Percentiles rank a stretch among this genome's conserved stretches.
phyloP scores from a whole-genome alignment of 257 asterid genomes.

The Solanum chmielewskii region DNA sequence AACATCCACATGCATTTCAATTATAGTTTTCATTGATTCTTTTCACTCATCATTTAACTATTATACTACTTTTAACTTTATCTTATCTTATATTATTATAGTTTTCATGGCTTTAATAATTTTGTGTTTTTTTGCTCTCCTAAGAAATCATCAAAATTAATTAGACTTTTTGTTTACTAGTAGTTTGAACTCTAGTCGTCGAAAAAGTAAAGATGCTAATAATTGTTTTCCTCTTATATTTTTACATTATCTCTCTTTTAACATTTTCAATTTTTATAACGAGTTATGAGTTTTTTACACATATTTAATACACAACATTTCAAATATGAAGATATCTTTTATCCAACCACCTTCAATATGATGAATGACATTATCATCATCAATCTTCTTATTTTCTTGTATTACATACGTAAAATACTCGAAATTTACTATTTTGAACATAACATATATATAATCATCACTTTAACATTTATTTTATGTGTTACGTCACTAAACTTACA shows the following conservation, averaged over 20 bases:
- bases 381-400: neutral
- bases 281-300: no score
- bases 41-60: neutral
- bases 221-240: neutral
- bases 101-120: neutral
- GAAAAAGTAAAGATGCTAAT: neutral
- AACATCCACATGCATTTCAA: constrained; percentile 26
- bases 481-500: neutral
- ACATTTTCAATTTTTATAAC: neutral
- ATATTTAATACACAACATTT: neutral
- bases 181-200: neutral
- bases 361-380: neutral
- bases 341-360: accelerated
- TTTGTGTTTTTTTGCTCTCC: neutral
- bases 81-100: neutral
- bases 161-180: neutral
- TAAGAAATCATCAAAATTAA: neutral
- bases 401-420: accelerated
- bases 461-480: neutral
- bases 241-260: neutral
- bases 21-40: constrained; percentile 8
- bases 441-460: neutral
- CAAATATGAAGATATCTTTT: accelerated
- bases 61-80: neutral
- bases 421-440: neutral